Evolutionary conservation across 108 stramenopile genomes (phyloP), one percentile per base, ranked within the genome.

Genomic region (Skeletonema marinoi): DNA sequence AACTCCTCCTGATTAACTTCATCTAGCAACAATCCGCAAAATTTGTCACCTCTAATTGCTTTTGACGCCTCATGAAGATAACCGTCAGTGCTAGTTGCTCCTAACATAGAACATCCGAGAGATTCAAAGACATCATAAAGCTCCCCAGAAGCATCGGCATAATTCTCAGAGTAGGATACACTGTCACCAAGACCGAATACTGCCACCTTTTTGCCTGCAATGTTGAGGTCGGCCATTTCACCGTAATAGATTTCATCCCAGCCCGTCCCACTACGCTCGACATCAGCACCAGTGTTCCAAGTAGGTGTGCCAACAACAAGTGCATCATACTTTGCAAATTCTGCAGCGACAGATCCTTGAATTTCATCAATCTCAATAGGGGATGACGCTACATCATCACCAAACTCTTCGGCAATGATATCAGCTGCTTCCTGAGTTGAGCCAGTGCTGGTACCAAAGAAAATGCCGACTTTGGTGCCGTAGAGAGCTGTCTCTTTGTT

Each of bases 211-310:
- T 94, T 96, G 4, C 91, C 93, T 12, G 78, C 62, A 32, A 84
- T 65, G 11, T 81, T 75, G 32, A 94, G 76, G 2, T 51, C 81
- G 58, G 80, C 70, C 84, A 96, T 85, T 54, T 86, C 81, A 4
- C 69, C 65, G 62, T 93, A 93, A 70, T 96, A 96, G 21, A 96
- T 77, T 74, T 93, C 95, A 80, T 96, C 95, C 95, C 95, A 96
- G n/a, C 91, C 92, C 42, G 92, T 93, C 16, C 95, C 95, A n/a
- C 84, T 86, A 30, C 96, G 84, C 71, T 94, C 91, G 17, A 68
- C 85, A 59, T 96, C 93, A 9, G 92, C 89, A 31, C 88, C 90
- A 17, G 91, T 90, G 65, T 90, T 88, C 91, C 91, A 92, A 31
- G 89, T 90, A 17, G 89, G 88, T 4, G 88, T 90, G 2, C 89